Evolutionary conservation across 2,329 filamentous ascomycete genomes (phyloP).

Genomic region (Lachnellula subtilissima): DNA sequence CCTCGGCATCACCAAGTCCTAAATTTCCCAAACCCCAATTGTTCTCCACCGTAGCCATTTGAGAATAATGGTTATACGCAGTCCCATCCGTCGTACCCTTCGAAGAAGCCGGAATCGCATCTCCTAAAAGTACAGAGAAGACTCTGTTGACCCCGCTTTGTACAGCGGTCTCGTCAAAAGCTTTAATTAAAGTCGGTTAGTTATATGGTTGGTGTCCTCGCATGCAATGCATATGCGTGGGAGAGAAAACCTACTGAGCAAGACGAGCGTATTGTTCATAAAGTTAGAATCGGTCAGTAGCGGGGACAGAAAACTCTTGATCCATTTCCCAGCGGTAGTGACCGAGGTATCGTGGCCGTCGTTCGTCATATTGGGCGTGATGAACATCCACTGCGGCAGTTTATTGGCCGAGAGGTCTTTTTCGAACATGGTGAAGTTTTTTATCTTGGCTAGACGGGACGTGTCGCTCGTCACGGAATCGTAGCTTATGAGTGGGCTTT

Average conservation of each 20-base stretch:
- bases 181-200: constrained; percentile 51
- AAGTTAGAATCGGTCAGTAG: constrained; percentile 65
- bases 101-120: constrained; percentile 57
- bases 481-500: constrained; percentile 51
- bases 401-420: constrained; percentile 56
- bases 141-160: constrained; percentile 63
- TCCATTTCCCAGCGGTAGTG: constrained; percentile 62
- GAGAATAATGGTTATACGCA: constrained; percentile 69
- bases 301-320: constrained; percentile 62
- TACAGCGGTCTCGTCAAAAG: constrained; percentile 71
- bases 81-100: constrained; percentile 61
- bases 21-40: constrained; percentile 67
- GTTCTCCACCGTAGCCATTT: constrained; percentile 56
- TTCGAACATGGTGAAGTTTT: constrained; percentile 68
- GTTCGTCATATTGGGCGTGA: constrained; percentile 69
- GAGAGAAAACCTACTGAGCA: constrained; percentile 54
- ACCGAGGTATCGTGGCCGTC: constrained; percentile 72
- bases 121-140: constrained; percentile 66
- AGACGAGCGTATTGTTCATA: constrained; percentile 66
- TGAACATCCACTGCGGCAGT: constrained; percentile 71
- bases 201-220: constrained; percentile 44
- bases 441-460: constrained; percentile 61
- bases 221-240: constrained; percentile 49
- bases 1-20: constrained; percentile 40
- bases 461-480: constrained; percentile 55